Percentiles rank a stretch among this genome's conserved stretches.
Conservation (phyloP, 1,139 yeast genomes). For the Saccharomycopsis hybrid region DNA sequence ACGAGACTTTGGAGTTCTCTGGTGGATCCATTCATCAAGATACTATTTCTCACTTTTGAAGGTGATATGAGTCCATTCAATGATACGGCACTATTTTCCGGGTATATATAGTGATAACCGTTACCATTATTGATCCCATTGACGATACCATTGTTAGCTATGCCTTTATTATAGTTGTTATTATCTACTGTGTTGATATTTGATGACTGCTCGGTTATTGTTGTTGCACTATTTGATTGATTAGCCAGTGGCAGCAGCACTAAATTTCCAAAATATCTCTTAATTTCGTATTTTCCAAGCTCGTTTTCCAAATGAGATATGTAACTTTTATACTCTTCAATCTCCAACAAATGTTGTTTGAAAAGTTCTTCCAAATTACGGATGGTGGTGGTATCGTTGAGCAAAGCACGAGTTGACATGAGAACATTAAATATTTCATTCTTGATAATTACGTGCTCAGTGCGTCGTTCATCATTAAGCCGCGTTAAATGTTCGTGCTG, state of each 20-base stretch:
- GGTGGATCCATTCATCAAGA: constrained; percentile 6
- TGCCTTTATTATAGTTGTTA: constrained; percentile 6
- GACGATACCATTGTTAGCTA: constrained; percentile 1
- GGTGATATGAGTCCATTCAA: constrained; percentile 13
- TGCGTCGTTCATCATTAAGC: constrained; percentile 50
- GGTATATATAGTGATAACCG: constrained; percentile 1
- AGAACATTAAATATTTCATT: constrained; percentile 51
- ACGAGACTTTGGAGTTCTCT: constrained; percentile 29
- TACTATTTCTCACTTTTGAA: constrained; percentile 7
- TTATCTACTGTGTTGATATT: background rate
- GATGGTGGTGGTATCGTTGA: constrained; percentile 23
- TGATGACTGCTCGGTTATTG: background rate
- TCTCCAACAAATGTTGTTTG: constrained; percentile 32
- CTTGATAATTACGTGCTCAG: constrained; percentile 48
- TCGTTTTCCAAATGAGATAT: constrained; percentile 57
- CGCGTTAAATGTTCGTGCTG: constrained; percentile 64
- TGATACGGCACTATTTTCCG: background rate
- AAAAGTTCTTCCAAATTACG: constrained; percentile 29
- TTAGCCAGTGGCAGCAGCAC: background rate
- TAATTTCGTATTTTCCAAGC: constrained; percentile 35
- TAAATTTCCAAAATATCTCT: constrained; percentile 11
- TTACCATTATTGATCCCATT: constrained; percentile 1
- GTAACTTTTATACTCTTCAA: constrained; percentile 59
- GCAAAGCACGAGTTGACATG: constrained; percentile 25
- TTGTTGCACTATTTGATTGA: background rate